phyloP scores from a whole-genome alignment of 2,329 filamentous ascomycete genomes.

The Clarireedia sp. region DNA sequence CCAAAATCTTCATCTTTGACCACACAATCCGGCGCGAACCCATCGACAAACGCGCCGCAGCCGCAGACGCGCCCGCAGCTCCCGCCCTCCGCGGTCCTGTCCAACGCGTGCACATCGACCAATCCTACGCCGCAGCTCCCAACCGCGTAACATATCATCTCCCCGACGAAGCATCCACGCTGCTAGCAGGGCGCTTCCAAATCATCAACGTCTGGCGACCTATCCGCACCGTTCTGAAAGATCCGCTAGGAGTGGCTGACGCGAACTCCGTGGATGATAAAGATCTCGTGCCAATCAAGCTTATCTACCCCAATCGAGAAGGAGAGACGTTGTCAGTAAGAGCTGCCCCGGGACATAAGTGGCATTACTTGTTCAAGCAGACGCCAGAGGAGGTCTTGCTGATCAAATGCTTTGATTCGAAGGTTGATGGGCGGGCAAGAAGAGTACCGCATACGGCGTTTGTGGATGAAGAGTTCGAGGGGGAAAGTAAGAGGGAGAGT shows the following conservation, averaged over 20 bases:
- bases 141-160: slow-evolving; percentile 38
- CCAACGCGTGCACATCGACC: slow-evolving; percentile 50
- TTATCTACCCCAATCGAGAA: slow-evolving; percentile 32
- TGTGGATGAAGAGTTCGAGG: slow-evolving; percentile 38
- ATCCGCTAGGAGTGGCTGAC: slow-evolving; percentile 47
- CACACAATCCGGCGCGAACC: slow-evolving; percentile 47
- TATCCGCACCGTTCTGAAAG: slow-evolving; percentile 42
- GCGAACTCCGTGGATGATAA: slow-evolving; percentile 41
- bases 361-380: slow-evolving; percentile 46
- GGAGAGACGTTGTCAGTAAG: slow-evolving; percentile 16
- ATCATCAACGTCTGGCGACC: slow-evolving; percentile 49
- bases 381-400: slow-evolving; percentile 46
- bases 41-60: slow-evolving; percentile 18
- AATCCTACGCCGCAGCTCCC: slow-evolving; percentile 39
- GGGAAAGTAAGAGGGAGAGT: slow-evolving; percentile 40
- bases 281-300: slow-evolving; percentile 40
- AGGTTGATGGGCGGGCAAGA: slow-evolving; percentile 44
- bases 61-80: neutral
- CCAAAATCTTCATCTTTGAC: slow-evolving; percentile 53
- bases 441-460: slow-evolving; percentile 50
- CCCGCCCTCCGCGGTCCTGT: slow-evolving; percentile 36
- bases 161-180: slow-evolving; percentile 35
- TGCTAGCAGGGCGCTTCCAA: slow-evolving; percentile 41
- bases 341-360: slow-evolving; percentile 37
- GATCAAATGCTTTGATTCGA: slow-evolving; percentile 55